Conservation (phyloP, 495 filamentous ascomycete genomes). For the Cudoniella acicularis region DNA sequence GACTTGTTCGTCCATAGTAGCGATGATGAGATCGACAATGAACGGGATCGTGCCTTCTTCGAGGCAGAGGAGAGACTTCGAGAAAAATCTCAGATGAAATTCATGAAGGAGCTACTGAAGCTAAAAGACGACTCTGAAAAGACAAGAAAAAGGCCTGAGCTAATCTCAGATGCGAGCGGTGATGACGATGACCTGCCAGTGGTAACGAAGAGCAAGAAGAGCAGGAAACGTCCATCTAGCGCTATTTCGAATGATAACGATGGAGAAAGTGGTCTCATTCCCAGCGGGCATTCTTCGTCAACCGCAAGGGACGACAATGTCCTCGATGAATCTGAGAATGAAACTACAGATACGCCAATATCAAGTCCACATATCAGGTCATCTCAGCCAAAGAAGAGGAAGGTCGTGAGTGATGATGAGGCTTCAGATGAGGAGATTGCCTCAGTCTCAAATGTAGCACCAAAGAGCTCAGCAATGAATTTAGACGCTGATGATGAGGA, state of each 20-base stretch:
- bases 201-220: neutral
- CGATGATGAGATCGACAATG: slow-evolving; percentile 74
- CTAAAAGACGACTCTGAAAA: slow-evolving; percentile 2
- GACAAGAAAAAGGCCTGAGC: slow-evolving; percentile 17
- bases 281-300: slow-evolving; percentile 14
- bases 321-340: slow-evolving; percentile 24
- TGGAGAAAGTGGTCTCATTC: slow-evolving; percentile 22
- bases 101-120: slow-evolving; percentile 26
- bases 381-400: slow-evolving; percentile 23
- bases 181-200: slow-evolving; percentile 18
- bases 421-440: slow-evolving; percentile 34
- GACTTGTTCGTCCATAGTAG: slow-evolving; percentile 72
- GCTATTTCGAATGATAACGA: slow-evolving; percentile 12
- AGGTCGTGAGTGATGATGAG: slow-evolving; percentile 27
- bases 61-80: slow-evolving; percentile 52
- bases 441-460: slow-evolving; percentile 2
- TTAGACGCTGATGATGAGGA: slow-evolving; percentile 34
- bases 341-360: slow-evolving; percentile 25
- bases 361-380: slow-evolving; percentile 24
- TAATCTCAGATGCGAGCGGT: slow-evolving; percentile 12
- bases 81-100: slow-evolving; percentile 28
- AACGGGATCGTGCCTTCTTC: slow-evolving; percentile 67
- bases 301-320: slow-evolving; percentile 7
- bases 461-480: neutral
- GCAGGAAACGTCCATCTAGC: slow-evolving; percentile 15